Percentiles rank a stretch among this genome's conserved stretches.
Evolutionary conservation across 768 basidiomycete genomes (phyloP).

Genomic region (Termitomyces sp.): DNA sequence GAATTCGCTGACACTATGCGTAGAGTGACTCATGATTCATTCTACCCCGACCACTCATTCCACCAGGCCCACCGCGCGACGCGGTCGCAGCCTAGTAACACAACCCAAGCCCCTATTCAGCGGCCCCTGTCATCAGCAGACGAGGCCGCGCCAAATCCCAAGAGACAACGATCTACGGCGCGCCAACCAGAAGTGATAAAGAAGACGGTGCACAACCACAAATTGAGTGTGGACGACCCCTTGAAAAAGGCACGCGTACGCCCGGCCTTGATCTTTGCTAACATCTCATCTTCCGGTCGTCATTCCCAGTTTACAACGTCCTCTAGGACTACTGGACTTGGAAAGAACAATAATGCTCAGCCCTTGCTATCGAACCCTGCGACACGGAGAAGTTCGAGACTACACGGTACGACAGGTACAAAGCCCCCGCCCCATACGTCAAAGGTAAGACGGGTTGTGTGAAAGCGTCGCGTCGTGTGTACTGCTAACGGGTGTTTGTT

Average conservation of each 20-base stretch:
- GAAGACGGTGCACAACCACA: conserved; percentile 46
- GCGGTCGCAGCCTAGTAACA: conserved; percentile 34
- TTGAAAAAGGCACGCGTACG: conserved; percentile 89
- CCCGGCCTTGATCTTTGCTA: conserved; percentile 83
- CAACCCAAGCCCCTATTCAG: conserved; percentile 40
- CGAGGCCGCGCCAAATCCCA: conserved; percentile 72
- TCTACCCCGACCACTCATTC: conserved; percentile 53
- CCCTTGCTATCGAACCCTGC: conserved; percentile 34
- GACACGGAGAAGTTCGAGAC: conserved; percentile 69
- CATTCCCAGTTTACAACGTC: conserved; percentile 68
- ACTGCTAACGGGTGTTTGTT: conserved; percentile 4
- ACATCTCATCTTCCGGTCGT: conserved; percentile 82
- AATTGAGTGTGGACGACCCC: conserved; percentile 61
- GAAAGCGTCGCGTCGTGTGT: background rate
- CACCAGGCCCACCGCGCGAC: conserved; percentile 42
- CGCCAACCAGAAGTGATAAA: conserved; percentile 49
- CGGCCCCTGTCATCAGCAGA: conserved; percentile 80
- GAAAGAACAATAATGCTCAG: conserved; percentile 49
- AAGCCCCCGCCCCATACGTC: conserved; percentile 38
- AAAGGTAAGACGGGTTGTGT: conserved; percentile 40
- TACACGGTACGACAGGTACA: conserved; percentile 50
- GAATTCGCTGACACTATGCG: conserved; percentile 11
- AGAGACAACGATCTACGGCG: conserved; percentile 63
- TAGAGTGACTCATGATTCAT: conserved; percentile 55
- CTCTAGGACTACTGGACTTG: conserved; percentile 49